These are phyloP conservation scores for Aspergillus pseudonomiae DNA, from an alignment of 2,329 filamentous ascomycete genomes.

Conservation along the genomic window DNA sequence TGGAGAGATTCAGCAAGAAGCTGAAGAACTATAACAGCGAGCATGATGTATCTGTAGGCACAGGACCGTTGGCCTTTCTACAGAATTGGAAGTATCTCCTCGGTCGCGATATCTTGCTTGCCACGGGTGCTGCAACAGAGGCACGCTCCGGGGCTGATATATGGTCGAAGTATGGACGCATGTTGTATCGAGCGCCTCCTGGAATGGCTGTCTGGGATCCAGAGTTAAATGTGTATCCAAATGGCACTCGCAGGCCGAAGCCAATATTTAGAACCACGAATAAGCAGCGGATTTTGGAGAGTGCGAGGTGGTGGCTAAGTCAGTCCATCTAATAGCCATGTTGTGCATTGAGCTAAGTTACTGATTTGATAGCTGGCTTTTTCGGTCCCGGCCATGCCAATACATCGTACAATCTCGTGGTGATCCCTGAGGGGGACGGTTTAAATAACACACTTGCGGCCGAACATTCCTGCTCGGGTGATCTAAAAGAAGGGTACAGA, in stretches of 20 bases:
- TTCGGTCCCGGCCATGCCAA: constrained; percentile 24
- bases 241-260: constrained; percentile 53
- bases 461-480: constrained; percentile 36
- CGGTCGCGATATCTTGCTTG: constrained; percentile 45
- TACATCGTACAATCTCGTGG: constrained; percentile 42
- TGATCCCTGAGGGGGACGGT: constrained; percentile 54
- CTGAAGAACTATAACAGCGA: constrained; percentile 48
- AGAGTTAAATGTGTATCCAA: constrained; percentile 40
- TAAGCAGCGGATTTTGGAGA: constrained; percentile 58
- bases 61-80: constrained; percentile 56
- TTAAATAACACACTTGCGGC: constrained; percentile 57
- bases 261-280: constrained; percentile 57
- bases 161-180: constrained; percentile 58
- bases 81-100: constrained; percentile 53
- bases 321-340: constrained; percentile 22
- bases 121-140: constrained; percentile 53
- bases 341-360: no score
- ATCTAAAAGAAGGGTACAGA: constrained; percentile 17
- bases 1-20: constrained; percentile 54
- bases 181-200: constrained; percentile 52
- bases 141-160: constrained; percentile 55
- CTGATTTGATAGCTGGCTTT: constrained; percentile 25
- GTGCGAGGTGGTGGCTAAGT: constrained; percentile 47
- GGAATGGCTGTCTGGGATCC: constrained; percentile 54
- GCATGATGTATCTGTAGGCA: constrained; percentile 41